Evolutionary conservation across 148 eudicot genomes (phyloP), one percentile per base, ranked within the genome.

Genomic region (Vaccinium macrocarpon): DNA sequence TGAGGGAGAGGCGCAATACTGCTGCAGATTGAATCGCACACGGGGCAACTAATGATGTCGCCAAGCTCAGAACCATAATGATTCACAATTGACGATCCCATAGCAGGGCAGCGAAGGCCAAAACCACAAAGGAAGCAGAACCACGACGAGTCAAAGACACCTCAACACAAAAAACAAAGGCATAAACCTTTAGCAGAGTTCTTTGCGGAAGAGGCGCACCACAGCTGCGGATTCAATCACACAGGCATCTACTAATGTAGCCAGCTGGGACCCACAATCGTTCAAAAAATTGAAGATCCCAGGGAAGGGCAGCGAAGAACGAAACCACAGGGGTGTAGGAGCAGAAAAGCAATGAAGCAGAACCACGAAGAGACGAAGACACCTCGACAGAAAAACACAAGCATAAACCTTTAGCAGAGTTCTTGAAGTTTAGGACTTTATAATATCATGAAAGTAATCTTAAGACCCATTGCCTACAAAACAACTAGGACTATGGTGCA

Each of bases 311-410:
- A 83, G 94, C 87, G 85, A 90, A 84, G 91, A 84, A 90, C 88
- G 86, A 91, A 91, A 91, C 93, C 95, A 93, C 70, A 82, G 89
- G 82, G 78, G 90, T 84, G 91, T 84, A 87, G 84, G 73, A 79
- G 86, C 86, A 84, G 57, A 84, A 87, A 87, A 80, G 84, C 86
- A 87, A 87, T 84, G 86, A 84, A 62, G 83, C 76, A 51, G 86
- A 90, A 90, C 90, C 93, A 88, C 71, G 71, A 64, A 64, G 71
- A 23, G 71, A n/a, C 71, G 96, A 85, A 85, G 92, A 95, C 86
- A 95, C 98, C 98, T 95, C 98, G 86, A 91, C 94, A 95, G 38
- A 92, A 89, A 91, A 90, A 88, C 74, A 88, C 91, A 90, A 94
- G 86, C 84, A 91, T 89, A 91, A 86, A 88, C 25, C 79, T 92